Conservation (phyloP, 2,329 filamentous ascomycete genomes). For the Aspergillus aculeatinus region DNA sequence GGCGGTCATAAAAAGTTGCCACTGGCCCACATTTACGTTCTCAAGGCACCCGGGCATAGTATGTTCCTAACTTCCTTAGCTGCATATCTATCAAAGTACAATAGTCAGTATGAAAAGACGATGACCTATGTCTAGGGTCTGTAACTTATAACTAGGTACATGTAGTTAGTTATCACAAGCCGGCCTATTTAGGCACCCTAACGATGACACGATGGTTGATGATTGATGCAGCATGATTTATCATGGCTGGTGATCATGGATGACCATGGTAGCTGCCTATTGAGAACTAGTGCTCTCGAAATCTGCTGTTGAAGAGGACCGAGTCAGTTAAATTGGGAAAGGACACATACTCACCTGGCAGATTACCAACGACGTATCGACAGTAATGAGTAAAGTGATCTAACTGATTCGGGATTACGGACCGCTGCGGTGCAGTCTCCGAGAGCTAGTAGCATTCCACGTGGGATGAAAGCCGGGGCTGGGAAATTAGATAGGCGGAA, state of each 20-base stretch:
- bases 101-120: too few relatives aligned
- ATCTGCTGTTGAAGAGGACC: not conserved
- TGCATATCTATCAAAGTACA: too few relatives aligned
- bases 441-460: constrained; percentile 9
- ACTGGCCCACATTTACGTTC: too few relatives aligned
- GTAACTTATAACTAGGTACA: too few relatives aligned
- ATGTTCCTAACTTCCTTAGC: too few relatives aligned
- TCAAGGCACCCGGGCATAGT: too few relatives aligned
- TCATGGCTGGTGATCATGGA: not conserved
- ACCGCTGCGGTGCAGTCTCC: constrained; percentile 1
- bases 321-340: constrained; percentile 17
- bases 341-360: constrained; percentile 8
- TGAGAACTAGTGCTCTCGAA: not conserved
- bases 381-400: not conserved
- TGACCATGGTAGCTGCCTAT: not conserved
- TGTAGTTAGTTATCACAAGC: too few relatives aligned
- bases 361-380: not conserved
- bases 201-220: too few relatives aligned
- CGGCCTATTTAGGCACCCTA: too few relatives aligned
- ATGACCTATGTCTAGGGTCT: too few relatives aligned
- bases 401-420: constrained; percentile 1
- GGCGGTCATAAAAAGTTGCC: too few relatives aligned
- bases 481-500: not conserved
- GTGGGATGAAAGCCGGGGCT: constrained; percentile 14
- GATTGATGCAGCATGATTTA: not conserved